A percentile compares a stretch with the other conserved stretches of the same genome.
These are phyloP conservation scores for Lotus japonicus DNA, from an alignment of 306 rosid species.

Conservation along the genomic window DNA sequence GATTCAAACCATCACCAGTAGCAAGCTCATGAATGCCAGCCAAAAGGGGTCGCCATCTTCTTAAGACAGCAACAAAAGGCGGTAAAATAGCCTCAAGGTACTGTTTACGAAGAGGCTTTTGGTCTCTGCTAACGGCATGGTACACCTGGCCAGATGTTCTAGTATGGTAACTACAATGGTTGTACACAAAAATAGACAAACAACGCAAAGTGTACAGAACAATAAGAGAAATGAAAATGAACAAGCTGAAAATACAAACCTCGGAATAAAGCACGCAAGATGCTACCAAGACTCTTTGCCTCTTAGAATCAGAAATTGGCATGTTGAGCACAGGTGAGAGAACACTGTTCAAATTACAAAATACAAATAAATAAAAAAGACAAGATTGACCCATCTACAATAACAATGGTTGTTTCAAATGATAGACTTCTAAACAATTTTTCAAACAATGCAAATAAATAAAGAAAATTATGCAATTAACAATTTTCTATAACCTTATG, in stretches of 20 bases:
- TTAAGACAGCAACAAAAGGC: conserved; percentile 85
- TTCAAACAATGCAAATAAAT: conserved; percentile 4
- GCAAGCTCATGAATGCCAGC: conserved; percentile 97
- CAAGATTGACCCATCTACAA: conserved; percentile 8
- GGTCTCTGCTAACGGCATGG: conserved; percentile 80
- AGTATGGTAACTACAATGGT: conserved; percentile 18
- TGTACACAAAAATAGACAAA: conserved; percentile 1
- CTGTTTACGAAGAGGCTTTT: conserved; percentile 77
- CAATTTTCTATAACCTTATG: neutral
- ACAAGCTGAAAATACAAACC: conserved; percentile 49
- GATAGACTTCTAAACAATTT: neutral
- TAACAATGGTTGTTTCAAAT: neutral
- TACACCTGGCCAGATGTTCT: conserved; percentile 57
- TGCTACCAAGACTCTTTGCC: conserved; percentile 98
- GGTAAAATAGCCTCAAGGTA: conserved; percentile 94
- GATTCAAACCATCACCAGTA: conserved; percentile 86
- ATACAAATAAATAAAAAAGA: conserved; percentile 17
- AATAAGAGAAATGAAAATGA: conserved; percentile 2
- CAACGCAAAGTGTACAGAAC: neutral
- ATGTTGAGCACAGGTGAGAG: conserved; percentile 98
- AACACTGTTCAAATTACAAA: conserved; percentile 60
- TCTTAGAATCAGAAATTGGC: conserved; percentile 95
- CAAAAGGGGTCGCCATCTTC: conserved; percentile 97
- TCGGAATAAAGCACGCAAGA: conserved; percentile 91
- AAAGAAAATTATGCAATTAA: neutral